Evolutionary conservation across 163 green algal genomes (phyloP), one percentile per base, ranked within the genome.

Genomic region (Smithsoniella earleae): DNA sequence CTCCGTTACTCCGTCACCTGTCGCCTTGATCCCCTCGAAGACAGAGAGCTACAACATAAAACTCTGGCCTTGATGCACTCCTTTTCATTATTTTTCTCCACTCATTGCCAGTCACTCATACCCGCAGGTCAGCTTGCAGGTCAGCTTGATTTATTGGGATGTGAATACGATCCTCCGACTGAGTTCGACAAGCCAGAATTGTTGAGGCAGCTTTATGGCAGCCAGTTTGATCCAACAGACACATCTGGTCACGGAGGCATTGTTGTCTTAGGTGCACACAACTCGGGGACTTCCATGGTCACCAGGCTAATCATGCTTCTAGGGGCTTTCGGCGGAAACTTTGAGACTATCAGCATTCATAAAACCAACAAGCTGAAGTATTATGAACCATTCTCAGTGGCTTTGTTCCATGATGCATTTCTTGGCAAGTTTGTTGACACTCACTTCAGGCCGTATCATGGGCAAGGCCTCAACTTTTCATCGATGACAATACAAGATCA

Each of bases 371-470:
- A 69, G 58, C 58, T 69, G 6, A 69, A 69, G 58, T 69, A 69
- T 69, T 69, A 69, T 31, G 58, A 69, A 33, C 58, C 58, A 10
- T 69, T 69, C 25, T 30, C 34, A 5, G 58, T 69, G 25, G 40
- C 58, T 31, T 40, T 69, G 58, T 69, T 69, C 25, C 58, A 69
- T 13, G 58, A 69, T 40, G 58, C 58, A 6, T 69, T 69, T 38
- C 25, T 69, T 8, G 58, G 58, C n/a, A 69, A 69, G 58, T 69
- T 69, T 34, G 58, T 69, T 30, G 58, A 69, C 58, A 69, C 58
- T 5, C 38, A 33, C 8, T 69, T 69, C 58, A 30, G 58, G 16
- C 58, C 58, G 4, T 69, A 69, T 31, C 58, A 69, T 38, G 58
- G 58, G 25, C 58, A 69, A 13, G 20, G 22, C 25, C 58, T 69